Percentiles rank a stretch among this genome's conserved stretches.
phyloP scores from a whole-genome alignment of 371 early-diverging fungal species.

The Mucor sp. region DNA sequence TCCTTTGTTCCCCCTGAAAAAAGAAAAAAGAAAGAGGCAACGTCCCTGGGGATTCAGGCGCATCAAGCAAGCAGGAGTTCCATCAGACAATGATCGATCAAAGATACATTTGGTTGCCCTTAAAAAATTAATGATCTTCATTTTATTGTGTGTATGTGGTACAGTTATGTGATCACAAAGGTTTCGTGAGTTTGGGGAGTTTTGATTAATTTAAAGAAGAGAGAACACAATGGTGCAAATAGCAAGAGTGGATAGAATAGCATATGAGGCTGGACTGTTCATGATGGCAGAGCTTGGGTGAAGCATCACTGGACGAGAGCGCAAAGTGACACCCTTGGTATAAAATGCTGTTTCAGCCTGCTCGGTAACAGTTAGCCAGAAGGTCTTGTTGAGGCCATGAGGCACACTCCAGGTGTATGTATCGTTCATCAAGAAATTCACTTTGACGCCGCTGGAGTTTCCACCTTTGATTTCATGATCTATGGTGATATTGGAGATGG shows the following conservation, averaged over 20 bases:
- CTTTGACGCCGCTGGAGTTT: conserved; percentile 27
- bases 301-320: conserved; percentile 29
- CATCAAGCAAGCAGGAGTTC: neutral
- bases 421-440: conserved; percentile 14
- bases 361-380: conserved; percentile 28
- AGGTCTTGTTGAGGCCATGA: conserved; percentile 26
- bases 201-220: neutral
- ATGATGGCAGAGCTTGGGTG: conserved; percentile 25
- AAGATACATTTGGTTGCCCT: neutral
- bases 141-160: neutral
- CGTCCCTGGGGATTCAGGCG: neutral
- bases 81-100: neutral
- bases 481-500: conserved; percentile 18
- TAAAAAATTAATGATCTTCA: neutral
- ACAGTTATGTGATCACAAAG: neutral
- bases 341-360: conserved; percentile 8
- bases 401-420: conserved; percentile 34
- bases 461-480: conserved; percentile 22
- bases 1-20: neutral
- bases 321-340: conserved; percentile 10
- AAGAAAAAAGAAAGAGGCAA: no score
- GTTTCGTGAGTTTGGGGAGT: neutral
- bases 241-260: neutral
- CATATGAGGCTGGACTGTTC: neutral
- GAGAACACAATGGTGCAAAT: neutral